Evolutionary conservation across 805 yeast species (phyloP).

Genomic region (Ogataea saltuana): DNA sequence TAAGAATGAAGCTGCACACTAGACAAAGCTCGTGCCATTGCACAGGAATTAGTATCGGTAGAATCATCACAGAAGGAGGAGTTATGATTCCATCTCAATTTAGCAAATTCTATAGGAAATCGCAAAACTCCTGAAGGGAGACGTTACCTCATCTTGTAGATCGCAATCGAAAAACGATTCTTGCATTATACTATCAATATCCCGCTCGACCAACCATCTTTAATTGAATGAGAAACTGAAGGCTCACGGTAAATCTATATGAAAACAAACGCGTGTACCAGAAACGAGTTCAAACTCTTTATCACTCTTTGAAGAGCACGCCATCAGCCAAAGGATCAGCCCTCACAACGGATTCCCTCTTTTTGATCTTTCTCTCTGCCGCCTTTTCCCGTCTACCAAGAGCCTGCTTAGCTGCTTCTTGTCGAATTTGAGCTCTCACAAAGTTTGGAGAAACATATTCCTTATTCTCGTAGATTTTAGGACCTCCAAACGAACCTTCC

Average conservation of each 20-base stretch:
- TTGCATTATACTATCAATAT: too few species aligned
- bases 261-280: neutral
- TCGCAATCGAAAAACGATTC: too few species aligned
- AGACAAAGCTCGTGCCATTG: too few species aligned
- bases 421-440: conserved; percentile 84
- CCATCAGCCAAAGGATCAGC: conserved; percentile 84
- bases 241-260: neutral
- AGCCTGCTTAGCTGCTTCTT: conserved; percentile 79
- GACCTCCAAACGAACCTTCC: conserved; percentile 98
- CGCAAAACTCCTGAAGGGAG: too few species aligned
- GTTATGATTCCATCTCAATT: too few species aligned
- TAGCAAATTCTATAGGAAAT: too few species aligned
- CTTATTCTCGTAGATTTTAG: conserved; percentile 94
- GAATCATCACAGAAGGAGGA: too few species aligned
- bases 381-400: conserved; percentile 78
- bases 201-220: too few species aligned
- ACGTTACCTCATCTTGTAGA: too few species aligned
- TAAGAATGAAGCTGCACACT: conserved; percentile 39
- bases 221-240: too few species aligned
- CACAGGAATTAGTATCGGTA: too few species aligned
- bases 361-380: conserved; percentile 68
- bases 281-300: too few species aligned
- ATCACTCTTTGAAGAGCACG: conserved; percentile 60
- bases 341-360: conserved; percentile 70
- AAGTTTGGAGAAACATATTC: conserved; percentile 96